These are phyloP conservation scores for Sugiyamaella lignohabitans DNA, from an alignment of 805 yeast genomes.

Conservation along the genomic window DNA sequence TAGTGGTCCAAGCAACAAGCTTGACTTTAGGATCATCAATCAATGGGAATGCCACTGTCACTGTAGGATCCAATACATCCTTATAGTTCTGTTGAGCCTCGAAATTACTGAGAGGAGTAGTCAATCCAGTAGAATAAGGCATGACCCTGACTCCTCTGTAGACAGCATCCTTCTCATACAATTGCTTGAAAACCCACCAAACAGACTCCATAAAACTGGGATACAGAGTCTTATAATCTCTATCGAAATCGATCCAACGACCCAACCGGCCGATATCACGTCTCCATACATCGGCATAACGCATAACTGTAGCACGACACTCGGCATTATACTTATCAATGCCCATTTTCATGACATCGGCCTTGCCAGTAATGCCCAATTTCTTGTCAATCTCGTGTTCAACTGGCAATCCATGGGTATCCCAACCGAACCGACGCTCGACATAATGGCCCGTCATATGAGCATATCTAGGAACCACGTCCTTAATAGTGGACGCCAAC, in stretches of 20 bases:
- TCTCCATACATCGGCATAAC: constrained; percentile 94
- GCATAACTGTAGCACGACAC: constrained; percentile 96
- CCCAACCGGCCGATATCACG: constrained; percentile 89
- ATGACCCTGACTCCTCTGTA: constrained; percentile 94
- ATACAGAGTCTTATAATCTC: constrained; percentile 94
- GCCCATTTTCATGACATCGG: constrained; percentile 91
- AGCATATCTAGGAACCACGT: constrained; percentile 95
- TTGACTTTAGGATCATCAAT: constrained; percentile 73
- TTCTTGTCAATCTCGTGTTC: constrained; percentile 99
- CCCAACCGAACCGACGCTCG: constrained; percentile 99
- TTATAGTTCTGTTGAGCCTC: constrained; percentile 98
- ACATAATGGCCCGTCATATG: constrained; percentile 96
- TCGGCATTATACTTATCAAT: constrained; percentile 89
- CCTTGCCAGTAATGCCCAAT: constrained; percentile 85
- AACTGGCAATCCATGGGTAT: constrained; percentile 97
- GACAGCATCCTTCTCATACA: constrained; percentile 78
- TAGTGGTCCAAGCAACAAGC: constrained; percentile 97
- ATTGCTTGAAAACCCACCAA: constrained; percentile 97
- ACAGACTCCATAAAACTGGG: constrained; percentile 96
- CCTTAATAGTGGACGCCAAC: constrained; percentile 93
- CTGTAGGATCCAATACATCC: constrained; percentile 95
- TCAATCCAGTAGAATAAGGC: constrained; percentile 98
- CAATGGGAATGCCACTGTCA: constrained; percentile 82
- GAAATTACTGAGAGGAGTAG: constrained; percentile 93
- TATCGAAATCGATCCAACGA: constrained; percentile 98